Conservation (phyloP, 805 yeast species). For the Torulaspora franciscae region DNA sequence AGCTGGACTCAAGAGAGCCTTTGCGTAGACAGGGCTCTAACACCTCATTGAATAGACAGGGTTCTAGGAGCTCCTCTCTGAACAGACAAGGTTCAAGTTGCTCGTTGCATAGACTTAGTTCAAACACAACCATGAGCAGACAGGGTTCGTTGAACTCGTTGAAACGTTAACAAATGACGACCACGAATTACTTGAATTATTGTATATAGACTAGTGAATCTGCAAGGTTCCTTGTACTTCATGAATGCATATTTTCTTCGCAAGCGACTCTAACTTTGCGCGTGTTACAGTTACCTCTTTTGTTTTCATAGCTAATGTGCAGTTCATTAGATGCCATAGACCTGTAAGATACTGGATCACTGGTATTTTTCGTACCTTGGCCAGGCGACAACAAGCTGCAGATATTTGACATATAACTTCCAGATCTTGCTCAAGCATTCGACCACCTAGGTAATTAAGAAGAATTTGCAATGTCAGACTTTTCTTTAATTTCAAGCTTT, state of each 20-base stretch:
- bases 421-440: constrained; percentile 30
- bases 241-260: constrained; percentile 7
- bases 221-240: neutral
- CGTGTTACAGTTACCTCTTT: constrained; percentile 30
- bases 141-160: neutral
- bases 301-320: constrained; percentile 31
- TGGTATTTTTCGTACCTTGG: constrained; percentile 22
- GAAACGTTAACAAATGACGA: neutral
- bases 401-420: constrained; percentile 27
- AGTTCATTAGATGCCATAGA: constrained; percentile 33
- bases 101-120: neutral
- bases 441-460: constrained; percentile 32
- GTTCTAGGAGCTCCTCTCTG: constrained; percentile 1
- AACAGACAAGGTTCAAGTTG: neutral
- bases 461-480: constrained; percentile 25
- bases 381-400: constrained; percentile 27
- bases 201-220: constrained; percentile 1
- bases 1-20: constrained; percentile 5
- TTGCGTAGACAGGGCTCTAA: constrained; percentile 6
- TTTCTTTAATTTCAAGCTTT: constrained; percentile 24
- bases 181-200: neutral
- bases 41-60: constrained; percentile 6
- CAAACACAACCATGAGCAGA: neutral
- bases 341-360: constrained; percentile 28
- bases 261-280: constrained; percentile 25